These are phyloP conservation scores for Calonectria hawksworthii DNA, from an alignment of 2,329 filamentous ascomycete genomes.

Conservation along the genomic window DNA sequence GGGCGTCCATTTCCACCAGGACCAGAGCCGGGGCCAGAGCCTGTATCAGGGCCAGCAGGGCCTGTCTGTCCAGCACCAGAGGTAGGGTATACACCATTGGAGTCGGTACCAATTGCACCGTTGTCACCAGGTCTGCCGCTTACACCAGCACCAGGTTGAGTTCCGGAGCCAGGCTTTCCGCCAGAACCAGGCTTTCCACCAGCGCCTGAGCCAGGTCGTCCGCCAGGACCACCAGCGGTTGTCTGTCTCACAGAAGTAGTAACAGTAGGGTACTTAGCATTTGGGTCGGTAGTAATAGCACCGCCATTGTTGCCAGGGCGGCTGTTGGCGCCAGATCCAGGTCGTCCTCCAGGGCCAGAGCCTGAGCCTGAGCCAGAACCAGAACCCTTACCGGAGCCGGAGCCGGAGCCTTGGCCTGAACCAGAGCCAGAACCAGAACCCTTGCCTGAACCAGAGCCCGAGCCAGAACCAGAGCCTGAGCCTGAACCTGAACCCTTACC, in stretches of 20 bases:
- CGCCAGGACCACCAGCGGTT: neutral
- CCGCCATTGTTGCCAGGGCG: neutral
- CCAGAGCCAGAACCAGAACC: neutral
- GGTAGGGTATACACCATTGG: neutral
- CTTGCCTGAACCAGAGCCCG: neutral
- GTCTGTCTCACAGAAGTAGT: neutral
- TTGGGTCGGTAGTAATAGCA: neutral
- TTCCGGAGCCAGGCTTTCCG: neutral
- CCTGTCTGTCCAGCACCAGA: neutral
- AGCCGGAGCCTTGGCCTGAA: neutral
- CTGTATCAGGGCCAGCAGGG: neutral
- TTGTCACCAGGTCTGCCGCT: neutral
- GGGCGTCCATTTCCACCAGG: neutral
- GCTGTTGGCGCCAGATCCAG: neutral
- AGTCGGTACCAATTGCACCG: neutral
- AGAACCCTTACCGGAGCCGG: neutral
- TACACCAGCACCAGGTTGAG: neutral
- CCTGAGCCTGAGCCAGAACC: neutral
- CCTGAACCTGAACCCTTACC: neutral
- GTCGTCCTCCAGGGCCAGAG: neutral
- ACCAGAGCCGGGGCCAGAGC: neutral
- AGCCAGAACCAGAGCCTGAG: neutral
- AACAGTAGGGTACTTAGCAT: neutral
- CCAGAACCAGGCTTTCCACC: neutral
- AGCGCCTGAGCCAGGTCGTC: neutral